phyloP scores from a whole-genome alignment of 768 basidiomycete genomes.

The Austroboletus festivus region DNA sequence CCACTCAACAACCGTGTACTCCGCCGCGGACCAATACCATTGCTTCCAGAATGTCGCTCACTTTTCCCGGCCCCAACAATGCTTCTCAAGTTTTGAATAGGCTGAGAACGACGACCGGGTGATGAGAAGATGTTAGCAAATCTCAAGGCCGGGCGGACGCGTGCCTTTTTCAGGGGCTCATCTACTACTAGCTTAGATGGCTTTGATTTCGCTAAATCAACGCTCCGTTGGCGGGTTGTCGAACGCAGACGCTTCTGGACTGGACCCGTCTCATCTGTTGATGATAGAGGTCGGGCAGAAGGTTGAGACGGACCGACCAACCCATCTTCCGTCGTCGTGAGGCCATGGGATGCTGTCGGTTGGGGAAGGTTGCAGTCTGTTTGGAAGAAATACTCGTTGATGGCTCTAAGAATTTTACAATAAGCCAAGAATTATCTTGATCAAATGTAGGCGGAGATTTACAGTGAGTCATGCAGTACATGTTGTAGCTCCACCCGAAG shows the following conservation, averaged over 20 bases:
- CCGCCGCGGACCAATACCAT: slow-evolving; percentile 56
- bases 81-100: slow-evolving; percentile 61
- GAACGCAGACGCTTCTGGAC: slow-evolving; percentile 73
- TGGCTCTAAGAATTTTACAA: slow-evolving; percentile 38
- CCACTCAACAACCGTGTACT: slow-evolving; percentile 71
- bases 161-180: slow-evolving; percentile 85
- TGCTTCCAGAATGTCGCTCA: slow-evolving; percentile 41
- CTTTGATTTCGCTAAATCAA: slow-evolving; percentile 50
- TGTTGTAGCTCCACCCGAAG: slow-evolving; percentile 55
- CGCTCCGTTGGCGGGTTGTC: slow-evolving; percentile 51
- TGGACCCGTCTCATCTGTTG: slow-evolving; percentile 79
- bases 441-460: slow-evolving; percentile 23
- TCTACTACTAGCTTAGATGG: slow-evolving; percentile 59
- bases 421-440: slow-evolving; percentile 1
- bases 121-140: slow-evolving; percentile 88
- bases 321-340: slow-evolving; percentile 41
- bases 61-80: slow-evolving; percentile 49
- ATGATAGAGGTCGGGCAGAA: slow-evolving; percentile 67
- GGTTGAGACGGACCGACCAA: slow-evolving; percentile 43
- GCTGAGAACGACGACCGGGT: slow-evolving; percentile 76
- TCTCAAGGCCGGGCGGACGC: slow-evolving; percentile 84
- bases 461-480: slow-evolving; percentile 65
- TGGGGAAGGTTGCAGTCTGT: slow-evolving; percentile 60
- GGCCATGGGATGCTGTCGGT: slow-evolving; percentile 38
- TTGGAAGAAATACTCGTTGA: slow-evolving; percentile 53